Percentiles rank a stretch among this genome's conserved stretches.
Conservation (phyloP, 495 filamentous ascomycete genomes). For the Penicillium silybi region DNA sequence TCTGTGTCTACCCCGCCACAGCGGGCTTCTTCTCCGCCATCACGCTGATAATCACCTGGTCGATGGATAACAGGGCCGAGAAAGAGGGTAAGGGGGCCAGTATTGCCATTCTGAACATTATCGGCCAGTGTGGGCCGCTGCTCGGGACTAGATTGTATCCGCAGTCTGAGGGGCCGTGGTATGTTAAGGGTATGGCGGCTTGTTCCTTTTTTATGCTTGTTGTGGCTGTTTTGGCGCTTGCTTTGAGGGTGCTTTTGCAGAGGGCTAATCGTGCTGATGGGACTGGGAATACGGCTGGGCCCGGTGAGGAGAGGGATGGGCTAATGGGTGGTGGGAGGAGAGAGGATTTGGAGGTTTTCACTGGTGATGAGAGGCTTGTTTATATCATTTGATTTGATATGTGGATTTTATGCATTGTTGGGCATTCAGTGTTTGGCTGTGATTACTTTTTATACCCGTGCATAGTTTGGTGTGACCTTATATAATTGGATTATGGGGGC, state of each 20-base stretch:
- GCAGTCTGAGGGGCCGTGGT: conserved; percentile 52
- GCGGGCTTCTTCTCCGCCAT: conserved; percentile 60
- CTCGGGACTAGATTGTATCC: conserved; percentile 61
- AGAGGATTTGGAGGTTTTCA: conserved; percentile 18
- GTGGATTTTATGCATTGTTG: too few relatives aligned
- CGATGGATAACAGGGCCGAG: conserved; percentile 56
- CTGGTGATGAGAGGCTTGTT: conserved; percentile 24
- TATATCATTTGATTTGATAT: conserved; percentile 28
- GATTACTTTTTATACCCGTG: neutral
- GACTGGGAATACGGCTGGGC: conserved; percentile 7
- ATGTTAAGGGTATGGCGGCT: conserved; percentile 53
- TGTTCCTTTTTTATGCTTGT: conserved; percentile 57
- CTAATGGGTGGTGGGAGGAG: conserved; percentile 33
- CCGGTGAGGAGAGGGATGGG: conserved; percentile 33
- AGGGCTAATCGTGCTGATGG: conserved; percentile 35
- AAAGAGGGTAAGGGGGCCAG: conserved; percentile 55
- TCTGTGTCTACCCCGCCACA: conserved; percentile 54
- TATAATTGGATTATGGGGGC: too few relatives aligned
- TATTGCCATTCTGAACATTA: conserved; percentile 54
- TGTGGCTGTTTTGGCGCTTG: conserved; percentile 43
- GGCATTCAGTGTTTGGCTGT: neutral
- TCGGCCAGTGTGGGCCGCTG: conserved; percentile 61
- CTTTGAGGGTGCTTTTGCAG: conserved; percentile 44
- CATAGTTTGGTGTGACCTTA: neutral
- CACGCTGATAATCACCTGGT: conserved; percentile 63